Conservation (phyloP, 2,329 filamentous ascomycete species). For the Hortaea sp. region DNA sequence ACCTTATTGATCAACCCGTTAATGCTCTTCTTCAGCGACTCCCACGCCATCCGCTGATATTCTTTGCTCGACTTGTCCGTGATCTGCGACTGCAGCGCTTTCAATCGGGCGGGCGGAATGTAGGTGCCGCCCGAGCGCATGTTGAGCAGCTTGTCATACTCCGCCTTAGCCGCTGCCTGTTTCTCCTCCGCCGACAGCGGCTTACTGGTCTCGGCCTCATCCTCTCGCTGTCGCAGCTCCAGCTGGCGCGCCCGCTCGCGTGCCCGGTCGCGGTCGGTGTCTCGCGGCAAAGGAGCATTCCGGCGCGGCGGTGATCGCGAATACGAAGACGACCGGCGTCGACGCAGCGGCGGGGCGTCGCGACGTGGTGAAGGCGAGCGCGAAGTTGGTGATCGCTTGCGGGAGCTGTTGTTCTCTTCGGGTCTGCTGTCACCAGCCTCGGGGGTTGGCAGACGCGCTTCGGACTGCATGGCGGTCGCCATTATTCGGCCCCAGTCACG, state of each 20-base stretch:
- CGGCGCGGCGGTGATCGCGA: conserved; percentile 25
- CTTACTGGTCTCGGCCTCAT: conserved; percentile 37
- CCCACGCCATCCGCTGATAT: conserved; percentile 98
- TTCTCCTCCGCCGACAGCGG: conserved; percentile 68
- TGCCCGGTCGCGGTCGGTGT: conserved; percentile 41
- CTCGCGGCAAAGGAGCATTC: conserved; percentile 34
- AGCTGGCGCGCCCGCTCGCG: conserved; percentile 44
- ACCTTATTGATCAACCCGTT: conserved; percentile 99
- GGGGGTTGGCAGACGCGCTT: conserved; percentile 18
- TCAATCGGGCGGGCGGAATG: conserved; percentile 81
- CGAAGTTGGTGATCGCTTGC: conserved; percentile 25
- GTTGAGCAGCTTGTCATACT: conserved; percentile 83
- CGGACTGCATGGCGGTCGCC: conserved; percentile 16
- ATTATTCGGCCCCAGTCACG: conserved; percentile 1
- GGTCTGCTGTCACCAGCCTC: conserved; percentile 11
- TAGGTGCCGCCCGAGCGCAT: conserved; percentile 95
- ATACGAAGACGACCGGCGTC: conserved; percentile 11
- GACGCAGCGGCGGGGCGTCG: conserved; percentile 22
- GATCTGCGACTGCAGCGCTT: conserved; percentile 90
- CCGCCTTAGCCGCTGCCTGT: conserved; percentile 77
- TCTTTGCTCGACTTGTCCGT: conserved; percentile 94
- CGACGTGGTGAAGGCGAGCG: conserved; percentile 26
- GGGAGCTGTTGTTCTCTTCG: conserved; percentile 10
- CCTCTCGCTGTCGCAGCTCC: conserved; percentile 30
- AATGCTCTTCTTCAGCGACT: conserved; percentile 96